phyloP scores from a whole-genome alignment of 2,329 filamentous ascomycete species.

The Penicillium sp. region DNA sequence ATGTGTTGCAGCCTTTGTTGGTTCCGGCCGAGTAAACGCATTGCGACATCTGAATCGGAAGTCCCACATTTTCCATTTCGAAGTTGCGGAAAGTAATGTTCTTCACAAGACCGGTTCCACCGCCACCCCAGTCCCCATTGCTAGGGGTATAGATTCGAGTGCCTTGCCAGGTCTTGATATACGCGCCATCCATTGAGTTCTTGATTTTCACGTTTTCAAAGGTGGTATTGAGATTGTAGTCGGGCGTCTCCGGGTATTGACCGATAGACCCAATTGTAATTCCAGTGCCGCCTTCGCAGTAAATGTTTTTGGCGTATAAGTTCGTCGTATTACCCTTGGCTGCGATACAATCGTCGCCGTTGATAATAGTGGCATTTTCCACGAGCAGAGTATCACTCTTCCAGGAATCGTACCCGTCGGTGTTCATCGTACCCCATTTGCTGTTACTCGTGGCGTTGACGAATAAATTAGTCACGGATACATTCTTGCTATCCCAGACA shows the following conservation, averaged over 20 bases:
- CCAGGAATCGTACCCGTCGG: slow-evolving; percentile 56
- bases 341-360: slow-evolving; percentile 56
- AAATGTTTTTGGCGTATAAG: slow-evolving; percentile 50
- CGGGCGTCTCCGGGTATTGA: slow-evolving; percentile 51
- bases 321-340: slow-evolving; percentile 58
- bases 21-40: background rate
- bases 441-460: slow-evolving; percentile 47
- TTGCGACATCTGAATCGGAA: slow-evolving; percentile 8
- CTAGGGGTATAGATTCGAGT: slow-evolving; percentile 52
- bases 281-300: slow-evolving; percentile 52
- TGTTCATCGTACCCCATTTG: slow-evolving; percentile 29
- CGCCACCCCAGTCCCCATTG: slow-evolving; percentile 54
- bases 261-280: slow-evolving; percentile 60
- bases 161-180: slow-evolving; percentile 61
- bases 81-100: slow-evolving; percentile 12
- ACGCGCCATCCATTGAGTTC: slow-evolving; percentile 49
- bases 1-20: slow-evolving; percentile 36
- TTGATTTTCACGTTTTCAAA: slow-evolving; percentile 49
- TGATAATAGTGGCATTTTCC: slow-evolving; percentile 50
- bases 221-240: slow-evolving; percentile 52
- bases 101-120: slow-evolving; percentile 52
- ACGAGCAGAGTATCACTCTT: slow-evolving; percentile 54
- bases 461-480: slow-evolving; percentile 54
- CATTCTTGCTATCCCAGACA: slow-evolving; percentile 37
- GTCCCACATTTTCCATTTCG: slow-evolving; percentile 18